phyloP scores from a whole-genome alignment of 202 grass and related monocot genomes.

The Schoenoplectus triqueter region DNA sequence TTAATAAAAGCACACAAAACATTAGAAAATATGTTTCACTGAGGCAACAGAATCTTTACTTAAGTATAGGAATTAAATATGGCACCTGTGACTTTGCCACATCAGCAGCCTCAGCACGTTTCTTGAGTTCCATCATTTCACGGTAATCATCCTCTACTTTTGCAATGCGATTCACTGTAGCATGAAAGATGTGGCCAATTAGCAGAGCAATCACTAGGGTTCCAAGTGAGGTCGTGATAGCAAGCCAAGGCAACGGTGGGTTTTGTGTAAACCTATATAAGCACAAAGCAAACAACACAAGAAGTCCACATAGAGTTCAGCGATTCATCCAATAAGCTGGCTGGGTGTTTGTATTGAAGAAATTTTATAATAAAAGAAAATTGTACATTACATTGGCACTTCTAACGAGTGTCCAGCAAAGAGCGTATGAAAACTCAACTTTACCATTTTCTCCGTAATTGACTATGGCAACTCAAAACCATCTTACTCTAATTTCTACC shows the following conservation, averaged over 20 bases:
- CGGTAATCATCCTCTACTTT: conserved; percentile 90
- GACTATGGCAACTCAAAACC: conserved; percentile 11
- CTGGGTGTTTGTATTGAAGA: neutral
- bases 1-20: conserved; percentile 1
- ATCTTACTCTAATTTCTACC: neutral
- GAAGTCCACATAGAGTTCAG: neutral
- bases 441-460: neutral
- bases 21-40: neutral
- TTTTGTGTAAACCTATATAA: conserved; percentile 70
- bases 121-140: conserved; percentile 78
- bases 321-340: neutral
- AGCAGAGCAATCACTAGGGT: conserved; percentile 70
- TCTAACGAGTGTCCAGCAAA: neutral
- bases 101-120: conserved; percentile 82
- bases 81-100: conserved; percentile 88
- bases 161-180: conserved; percentile 70
- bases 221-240: conserved; percentile 77
- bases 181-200: conserved; percentile 67
- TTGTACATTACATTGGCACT: neutral
- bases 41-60: neutral
- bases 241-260: conserved; percentile 69
- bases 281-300: conserved; percentile 6
- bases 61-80: neutral
- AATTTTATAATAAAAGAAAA: neutral
- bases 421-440: neutral